These are phyloP conservation scores for Ogataea hybrid DNA, from an alignment of 1,139 yeast species.

Conservation along the genomic window DNA sequence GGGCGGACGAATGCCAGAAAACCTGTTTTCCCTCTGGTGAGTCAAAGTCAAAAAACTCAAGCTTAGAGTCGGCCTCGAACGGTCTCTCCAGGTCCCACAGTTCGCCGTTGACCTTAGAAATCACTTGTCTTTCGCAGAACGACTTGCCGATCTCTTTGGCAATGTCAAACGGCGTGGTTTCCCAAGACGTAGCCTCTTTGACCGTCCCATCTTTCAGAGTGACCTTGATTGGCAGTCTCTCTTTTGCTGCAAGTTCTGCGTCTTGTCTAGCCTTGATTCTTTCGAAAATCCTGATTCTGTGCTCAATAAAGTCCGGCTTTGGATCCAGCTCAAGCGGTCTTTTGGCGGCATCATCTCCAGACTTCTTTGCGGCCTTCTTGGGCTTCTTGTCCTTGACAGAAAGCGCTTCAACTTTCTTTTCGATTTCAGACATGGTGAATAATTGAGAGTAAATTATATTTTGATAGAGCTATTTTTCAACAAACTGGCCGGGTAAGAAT, in stretches of 20 bases:
- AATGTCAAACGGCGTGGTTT: conserved; percentile 85
- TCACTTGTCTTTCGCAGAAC: conserved; percentile 83
- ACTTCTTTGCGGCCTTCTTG: conserved; percentile 27
- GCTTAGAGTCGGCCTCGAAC: conserved; percentile 64
- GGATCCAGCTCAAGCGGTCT: conserved; percentile 61
- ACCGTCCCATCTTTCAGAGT: conserved; percentile 85
- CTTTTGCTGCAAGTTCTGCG: conserved; percentile 63
- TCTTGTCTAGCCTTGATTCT: conserved; percentile 77
- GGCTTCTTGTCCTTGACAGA: conserved; percentile 36
- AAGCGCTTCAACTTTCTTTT: conserved; percentile 54
- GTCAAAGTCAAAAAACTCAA: conserved; percentile 80
- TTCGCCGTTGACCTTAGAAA: conserved; percentile 84
- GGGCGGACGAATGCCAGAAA: conserved; percentile 99
- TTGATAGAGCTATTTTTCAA: conserved; percentile 1
- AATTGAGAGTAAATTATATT: conserved; percentile 2
- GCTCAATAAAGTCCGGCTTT: conserved; percentile 77
- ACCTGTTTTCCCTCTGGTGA: conserved; percentile 90
- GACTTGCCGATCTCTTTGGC: conserved; percentile 86
- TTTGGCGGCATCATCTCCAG: conserved; percentile 30
- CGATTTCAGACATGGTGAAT: conserved; percentile 34
- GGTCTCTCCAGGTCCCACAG: conserved; percentile 98
- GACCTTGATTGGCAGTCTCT: conserved; percentile 60
- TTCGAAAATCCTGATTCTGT: conserved; percentile 77
- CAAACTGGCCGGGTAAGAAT: conserved; percentile 10
- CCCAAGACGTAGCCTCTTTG: conserved; percentile 80